These are phyloP conservation scores for Penicillium tannophilum DNA, from an alignment of 495 filamentous ascomycete species.

Conservation along the genomic window DNA sequence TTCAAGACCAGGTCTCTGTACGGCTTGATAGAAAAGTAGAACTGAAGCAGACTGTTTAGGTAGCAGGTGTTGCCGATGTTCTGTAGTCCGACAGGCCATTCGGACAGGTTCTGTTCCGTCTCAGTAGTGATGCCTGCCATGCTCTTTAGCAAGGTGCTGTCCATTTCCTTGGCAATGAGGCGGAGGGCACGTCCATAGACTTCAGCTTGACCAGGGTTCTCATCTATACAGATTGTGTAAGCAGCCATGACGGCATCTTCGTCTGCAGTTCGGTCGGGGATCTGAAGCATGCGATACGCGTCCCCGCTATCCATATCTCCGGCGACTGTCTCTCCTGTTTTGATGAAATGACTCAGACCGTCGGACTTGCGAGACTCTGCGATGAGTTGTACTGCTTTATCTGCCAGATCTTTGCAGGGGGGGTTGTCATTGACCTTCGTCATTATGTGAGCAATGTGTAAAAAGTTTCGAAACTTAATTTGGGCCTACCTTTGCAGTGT, in stretches of 20 bases:
- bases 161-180: conserved; percentile 52
- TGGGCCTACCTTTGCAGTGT: conserved; percentile 53
- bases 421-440: conserved; percentile 49
- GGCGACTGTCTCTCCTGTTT: conserved; percentile 53
- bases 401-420: conserved; percentile 48
- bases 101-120: conserved; percentile 35
- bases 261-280: conserved; percentile 53
- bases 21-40: conserved; percentile 86
- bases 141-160: conserved; percentile 44
- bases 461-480: not conserved
- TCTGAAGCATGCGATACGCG: conserved; percentile 59
- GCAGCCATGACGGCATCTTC: conserved; percentile 53
- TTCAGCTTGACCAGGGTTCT: conserved; percentile 50
- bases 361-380: conserved; percentile 57
- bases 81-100: conserved; percentile 78
- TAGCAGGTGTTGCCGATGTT: conserved; percentile 99
- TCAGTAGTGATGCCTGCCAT: conserved; percentile 39
- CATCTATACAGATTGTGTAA: conserved; percentile 52
- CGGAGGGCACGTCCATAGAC: conserved; percentile 51
- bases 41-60: conserved; percentile 94
- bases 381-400: conserved; percentile 59
- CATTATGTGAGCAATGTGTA: not conserved
- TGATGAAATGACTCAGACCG: conserved; percentile 55
- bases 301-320: conserved; percentile 59
- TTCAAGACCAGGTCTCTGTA: conserved; percentile 78